Evolutionary conservation across 129 eudicot species (phyloP), one percentile per base, ranked within the genome.

Genomic region (Helianthus tuberosus): DNA sequence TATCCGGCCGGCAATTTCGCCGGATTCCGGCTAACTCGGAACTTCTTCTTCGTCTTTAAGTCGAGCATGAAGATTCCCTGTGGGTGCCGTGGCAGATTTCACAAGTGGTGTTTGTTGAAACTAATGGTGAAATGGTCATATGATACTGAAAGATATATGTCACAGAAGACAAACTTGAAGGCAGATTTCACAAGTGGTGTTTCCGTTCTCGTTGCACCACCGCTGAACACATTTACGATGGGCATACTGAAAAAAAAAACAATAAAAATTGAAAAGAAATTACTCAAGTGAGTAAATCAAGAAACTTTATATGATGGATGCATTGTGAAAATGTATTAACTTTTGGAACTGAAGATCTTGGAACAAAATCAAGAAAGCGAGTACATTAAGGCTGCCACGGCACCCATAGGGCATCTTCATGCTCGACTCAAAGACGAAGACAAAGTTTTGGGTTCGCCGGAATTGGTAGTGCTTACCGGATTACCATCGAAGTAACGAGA

Each of bases 131-230:
- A 35, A 32, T 14, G 46, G 12, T 36, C 47, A 32, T 0, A 63
- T 23, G 48, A 38, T 15, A 38, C 38, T 32, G 38, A 3, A 15
- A n/a, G n/a, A 50, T 29, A 64, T 16, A 38, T 6, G 2, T 10
- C 29, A 48, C 12, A 13, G 51, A 54, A 47, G 51, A 53, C 72
- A 69, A 44, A 89, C 96, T 89, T 90, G 91, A 1, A 17, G 89
- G 68, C 91, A 90, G 35, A 90, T 90, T 75, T 90, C 96, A 51
- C 93, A 90, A 43, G 71, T 64, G 27, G 87, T 87, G 85, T 90
- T 82, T 9, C 96, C 96, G 82, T 90, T 90, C 86, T 85, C 93
- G 12, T 87, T 77, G 80, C 96, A 87, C 96, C 96, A 90, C 66
- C 80, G 82, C 62, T 90, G 93, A 71, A 90, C 91, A 62, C 96